These are phyloP conservation scores for Eutrema yunnanense DNA, from an alignment of 345 rosid genomes.

Conservation along the genomic window DNA sequence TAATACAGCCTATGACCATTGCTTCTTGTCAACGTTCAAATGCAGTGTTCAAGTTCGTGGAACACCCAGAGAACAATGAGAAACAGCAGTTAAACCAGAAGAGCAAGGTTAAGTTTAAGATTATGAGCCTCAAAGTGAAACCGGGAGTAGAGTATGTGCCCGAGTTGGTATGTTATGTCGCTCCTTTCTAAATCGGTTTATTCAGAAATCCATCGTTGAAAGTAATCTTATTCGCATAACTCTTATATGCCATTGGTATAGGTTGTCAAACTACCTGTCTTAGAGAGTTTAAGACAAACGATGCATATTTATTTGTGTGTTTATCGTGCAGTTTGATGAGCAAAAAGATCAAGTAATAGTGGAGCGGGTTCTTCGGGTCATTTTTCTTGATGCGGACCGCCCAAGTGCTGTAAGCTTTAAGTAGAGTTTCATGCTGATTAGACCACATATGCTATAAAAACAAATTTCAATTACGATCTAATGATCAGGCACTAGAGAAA, in stretches of 20 bases:
- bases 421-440: background rate
- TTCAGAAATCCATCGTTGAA: background rate
- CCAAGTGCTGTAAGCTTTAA: slow-evolving; percentile 56
- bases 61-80: slow-evolving; percentile 83
- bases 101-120: slow-evolving; percentile 89
- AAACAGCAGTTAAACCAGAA: slow-evolving; percentile 61
- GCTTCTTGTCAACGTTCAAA: background rate
- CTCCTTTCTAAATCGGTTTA: background rate
- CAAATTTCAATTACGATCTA: background rate
- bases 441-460: background rate
- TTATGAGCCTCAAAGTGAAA: slow-evolving; percentile 88
- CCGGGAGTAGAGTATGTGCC: slow-evolving; percentile 81
- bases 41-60: slow-evolving; percentile 93
- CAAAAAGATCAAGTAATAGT: slow-evolving; percentile 78
- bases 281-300: background rate
- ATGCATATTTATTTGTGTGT: background rate
- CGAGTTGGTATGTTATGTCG: slow-evolving; percentile 63
- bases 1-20: background rate
- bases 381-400: slow-evolving; percentile 65
- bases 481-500: slow-evolving; percentile 62
- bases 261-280: background rate
- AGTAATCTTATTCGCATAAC: background rate
- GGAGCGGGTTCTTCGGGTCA: slow-evolving; percentile 74
- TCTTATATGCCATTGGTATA: background rate
- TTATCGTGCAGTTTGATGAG: slow-evolving; percentile 77